Percentiles rank a stretch among this genome's conserved stretches.
Conservation (phyloP, 2,329 filamentous ascomycete species). For the Exophiala xenobiotica region DNA sequence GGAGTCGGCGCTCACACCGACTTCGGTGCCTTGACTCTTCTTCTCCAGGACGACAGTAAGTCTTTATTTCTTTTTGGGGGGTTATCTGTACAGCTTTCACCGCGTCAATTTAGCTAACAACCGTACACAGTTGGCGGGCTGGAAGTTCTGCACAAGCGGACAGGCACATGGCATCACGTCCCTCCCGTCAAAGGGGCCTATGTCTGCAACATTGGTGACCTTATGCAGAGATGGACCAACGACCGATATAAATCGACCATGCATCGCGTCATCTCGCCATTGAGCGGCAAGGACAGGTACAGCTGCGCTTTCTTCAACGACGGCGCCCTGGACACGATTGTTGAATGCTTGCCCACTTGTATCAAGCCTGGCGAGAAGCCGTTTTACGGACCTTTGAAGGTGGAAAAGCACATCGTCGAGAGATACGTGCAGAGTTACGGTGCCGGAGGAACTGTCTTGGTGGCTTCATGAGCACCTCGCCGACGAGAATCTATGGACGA, state of each 20-base stretch:
- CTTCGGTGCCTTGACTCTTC: constrained; percentile 47
- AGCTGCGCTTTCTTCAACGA: constrained; percentile 19
- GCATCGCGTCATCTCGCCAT: constrained; percentile 50
- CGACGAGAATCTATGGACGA: too few species aligned
- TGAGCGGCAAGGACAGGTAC: constrained; percentile 11
- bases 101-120: background rate
- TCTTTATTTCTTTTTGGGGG: background rate
- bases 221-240: constrained; percentile 53
- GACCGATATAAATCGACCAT: constrained; percentile 52
- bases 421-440: constrained; percentile 6
- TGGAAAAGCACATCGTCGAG: constrained; percentile 5
- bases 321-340: background rate
- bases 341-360: constrained; percentile 4
- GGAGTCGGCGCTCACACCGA: constrained; percentile 38
- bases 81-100: too few species aligned
- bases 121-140: constrained; percentile 42
- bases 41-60: constrained; percentile 44
- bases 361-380: background rate
- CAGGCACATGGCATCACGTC: constrained; percentile 20
- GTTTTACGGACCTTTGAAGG: background rate
- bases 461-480: background rate
- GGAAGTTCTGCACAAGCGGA: constrained; percentile 38
- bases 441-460: constrained; percentile 1
- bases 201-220: constrained; percentile 54
- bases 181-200: constrained; percentile 44